Conservation (phyloP, 1,284 basidiomycete species). For the Microstroma glucosiphilum region DNA sequence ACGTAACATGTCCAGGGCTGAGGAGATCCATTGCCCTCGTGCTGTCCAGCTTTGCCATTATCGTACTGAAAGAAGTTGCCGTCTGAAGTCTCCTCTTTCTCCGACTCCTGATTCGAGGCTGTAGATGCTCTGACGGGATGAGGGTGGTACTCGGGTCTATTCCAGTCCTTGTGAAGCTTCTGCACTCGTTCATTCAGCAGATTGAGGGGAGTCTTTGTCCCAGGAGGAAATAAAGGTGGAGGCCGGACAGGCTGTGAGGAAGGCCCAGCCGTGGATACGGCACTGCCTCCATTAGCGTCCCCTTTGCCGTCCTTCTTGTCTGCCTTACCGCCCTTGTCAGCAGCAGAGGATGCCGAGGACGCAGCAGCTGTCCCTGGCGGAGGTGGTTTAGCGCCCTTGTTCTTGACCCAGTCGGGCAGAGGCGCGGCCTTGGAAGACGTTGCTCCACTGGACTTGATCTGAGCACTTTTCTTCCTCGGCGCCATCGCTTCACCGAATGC, state of each 20-base stretch:
- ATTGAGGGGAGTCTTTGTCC: slow-evolving; percentile 49
- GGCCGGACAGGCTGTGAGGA: slow-evolving; percentile 1
- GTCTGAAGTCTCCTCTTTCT: not conserved
- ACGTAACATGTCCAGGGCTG: slow-evolving; percentile 30
- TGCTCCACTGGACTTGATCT: slow-evolving; percentile 46
- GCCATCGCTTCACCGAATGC: slow-evolving; percentile 25
- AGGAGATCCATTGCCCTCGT: too few relatives aligned
- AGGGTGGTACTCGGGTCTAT: slow-evolving; percentile 3
- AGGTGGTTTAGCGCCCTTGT: slow-evolving; percentile 34
- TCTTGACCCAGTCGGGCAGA: slow-evolving; percentile 49
- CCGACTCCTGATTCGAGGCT: not conserved
- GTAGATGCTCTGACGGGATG: not conserved
- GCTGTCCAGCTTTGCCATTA: slow-evolving; percentile 8
- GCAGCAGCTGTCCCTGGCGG: slow-evolving; percentile 31
- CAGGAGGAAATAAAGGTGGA: slow-evolving; percentile 44
- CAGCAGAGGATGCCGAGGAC: slow-evolving; percentile 7
- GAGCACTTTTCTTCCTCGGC: slow-evolving; percentile 42
- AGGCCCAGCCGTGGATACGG: not conserved
- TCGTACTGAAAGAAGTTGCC: not conserved
- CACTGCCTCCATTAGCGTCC: not conserved
- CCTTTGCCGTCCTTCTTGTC: not conserved
- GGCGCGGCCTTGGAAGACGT: slow-evolving; percentile 47
- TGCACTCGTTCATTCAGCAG: slow-evolving; percentile 47
- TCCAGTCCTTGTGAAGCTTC: slow-evolving; percentile 23
- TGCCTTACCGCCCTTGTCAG: slow-evolving; percentile 6